Conservation (phyloP, 192 early-diverging fungal genomes). For the Glomus cerebriforme region DNA sequence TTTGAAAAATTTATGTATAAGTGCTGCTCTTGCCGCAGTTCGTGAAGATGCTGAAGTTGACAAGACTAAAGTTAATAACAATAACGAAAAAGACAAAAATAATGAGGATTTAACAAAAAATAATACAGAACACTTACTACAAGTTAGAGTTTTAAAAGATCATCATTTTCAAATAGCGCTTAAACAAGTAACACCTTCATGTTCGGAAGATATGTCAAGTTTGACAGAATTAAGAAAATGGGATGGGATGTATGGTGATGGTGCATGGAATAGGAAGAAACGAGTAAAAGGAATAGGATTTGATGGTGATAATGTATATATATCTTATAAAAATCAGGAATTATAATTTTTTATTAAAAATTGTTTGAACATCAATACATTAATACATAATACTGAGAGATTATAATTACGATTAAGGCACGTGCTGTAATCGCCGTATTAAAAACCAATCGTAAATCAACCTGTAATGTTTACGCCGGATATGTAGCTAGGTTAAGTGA, state of each 20-base stretch:
- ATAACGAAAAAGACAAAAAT: conserved; percentile 7
- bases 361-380: no score
- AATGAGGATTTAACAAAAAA: neutral
- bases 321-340: neutral
- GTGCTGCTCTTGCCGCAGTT: conserved; percentile 72
- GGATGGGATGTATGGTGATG: conserved; percentile 87
- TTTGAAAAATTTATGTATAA: conserved; percentile 91
- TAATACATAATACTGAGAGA: no score
- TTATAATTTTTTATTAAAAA: no score
- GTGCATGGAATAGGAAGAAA: conserved; percentile 52
- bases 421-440: no score
- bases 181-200: conserved; percentile 80
- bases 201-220: conserved; percentile 89
- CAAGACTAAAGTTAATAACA: conserved; percentile 28
- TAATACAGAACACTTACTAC: conserved; percentile 7
- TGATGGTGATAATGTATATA: conserved; percentile 15
- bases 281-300: conserved; percentile 59
- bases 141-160: conserved; percentile 38
- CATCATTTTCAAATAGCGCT: conserved; percentile 87
- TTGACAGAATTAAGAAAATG: conserved; percentile 89
- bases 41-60: conserved; percentile 62
- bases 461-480: no score
- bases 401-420: no score
- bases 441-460: no score
- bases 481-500: no score